These are phyloP conservation scores for Penicillium silybi DNA, from an alignment of 495 filamentous ascomycete genomes.

Conservation along the genomic window DNA sequence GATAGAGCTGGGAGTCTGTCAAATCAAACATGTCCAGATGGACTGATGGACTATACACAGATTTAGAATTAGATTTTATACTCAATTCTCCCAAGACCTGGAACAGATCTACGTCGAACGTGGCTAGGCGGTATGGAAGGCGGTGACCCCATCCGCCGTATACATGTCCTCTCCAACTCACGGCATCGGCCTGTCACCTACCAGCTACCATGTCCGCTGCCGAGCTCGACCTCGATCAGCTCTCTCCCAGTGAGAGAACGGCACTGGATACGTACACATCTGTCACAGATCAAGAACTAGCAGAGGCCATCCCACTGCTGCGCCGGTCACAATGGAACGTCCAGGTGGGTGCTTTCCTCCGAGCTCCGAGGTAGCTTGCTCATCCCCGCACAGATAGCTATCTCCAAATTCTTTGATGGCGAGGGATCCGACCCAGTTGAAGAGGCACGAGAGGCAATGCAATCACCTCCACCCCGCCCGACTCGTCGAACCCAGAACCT, in stretches of 20 bases:
- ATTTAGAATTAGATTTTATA: not conserved
- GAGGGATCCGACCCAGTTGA: slow-evolving; percentile 80
- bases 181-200: slow-evolving; percentile 10
- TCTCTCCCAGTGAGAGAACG: slow-evolving; percentile 70
- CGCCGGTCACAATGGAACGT: slow-evolving; percentile 94
- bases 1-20: not conserved
- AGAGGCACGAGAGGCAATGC: slow-evolving; percentile 62
- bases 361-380: slow-evolving; percentile 6
- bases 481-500: slow-evolving; percentile 51
- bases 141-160: slow-evolving; percentile 11
- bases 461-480: slow-evolving; percentile 52
- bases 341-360: slow-evolving; percentile 52
- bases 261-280: slow-evolving; percentile 83
- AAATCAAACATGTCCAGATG: not conserved
- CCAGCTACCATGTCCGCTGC: slow-evolving; percentile 36
- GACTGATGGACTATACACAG: not conserved
- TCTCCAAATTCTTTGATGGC: slow-evolving; percentile 96
- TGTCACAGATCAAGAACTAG: slow-evolving; percentile 77
- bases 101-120: not conserved
- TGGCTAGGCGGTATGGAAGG: slow-evolving; percentile 4
- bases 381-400: slow-evolving; percentile 65
- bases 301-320: slow-evolving; percentile 75
- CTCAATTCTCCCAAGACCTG: not conserved
- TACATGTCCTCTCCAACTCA: slow-evolving; percentile 17
- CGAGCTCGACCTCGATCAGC: slow-evolving; percentile 59